Evolutionary conservation across 2,329 filamentous ascomycete genomes (phyloP), one percentile per base, ranked within the genome.

Genomic region (Cercospora janseana): DNA sequence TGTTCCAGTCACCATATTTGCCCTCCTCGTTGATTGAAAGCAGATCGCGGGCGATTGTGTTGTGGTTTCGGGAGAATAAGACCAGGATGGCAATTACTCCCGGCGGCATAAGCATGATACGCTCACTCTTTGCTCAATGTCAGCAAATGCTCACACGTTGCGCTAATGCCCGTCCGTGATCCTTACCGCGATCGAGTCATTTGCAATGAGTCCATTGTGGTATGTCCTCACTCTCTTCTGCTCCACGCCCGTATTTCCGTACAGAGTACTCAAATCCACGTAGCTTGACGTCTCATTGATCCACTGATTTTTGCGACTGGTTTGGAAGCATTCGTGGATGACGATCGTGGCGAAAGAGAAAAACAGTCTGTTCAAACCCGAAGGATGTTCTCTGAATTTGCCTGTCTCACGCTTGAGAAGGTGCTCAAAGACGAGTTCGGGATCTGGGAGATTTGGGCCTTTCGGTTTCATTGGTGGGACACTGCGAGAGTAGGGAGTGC

Each of bases 241-340:
- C 51, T 74, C 71, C 13, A 68, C 62, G 26, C 62, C 67, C 1
- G 69, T 74, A 52, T 75, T 75, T 13, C 73, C 73, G 52, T 75
- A 75, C 9, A 75, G 57, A 2, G 73, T 73, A 52, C 70, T 73
- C 28, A 75, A 60, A 55, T 75, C 73, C n/a, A 75, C 70, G 58
- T 75, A 75, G 50, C 70, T 72, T 4, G 70, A 73, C 0, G 73
- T 75, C 51, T 75, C 71, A 46, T 74, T 74, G 60, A 74, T 69
- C 67, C 67, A 73, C 9, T 65, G 67, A 43, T 74, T 53, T 6
- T 59, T 64, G 20, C 70, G 60, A 18, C 59, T 65, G 4, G 72
- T 75, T 52, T 75, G 73, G 57, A 75, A 75, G 51, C 70, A 73
- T 46, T 75, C 73, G 55, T 75, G 73, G 43, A 75, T 76, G 51